Evolutionary conservation across 2,329 filamentous ascomycete genomes (phyloP).

Genomic region (Emergomyces pasteurianus): DNA sequence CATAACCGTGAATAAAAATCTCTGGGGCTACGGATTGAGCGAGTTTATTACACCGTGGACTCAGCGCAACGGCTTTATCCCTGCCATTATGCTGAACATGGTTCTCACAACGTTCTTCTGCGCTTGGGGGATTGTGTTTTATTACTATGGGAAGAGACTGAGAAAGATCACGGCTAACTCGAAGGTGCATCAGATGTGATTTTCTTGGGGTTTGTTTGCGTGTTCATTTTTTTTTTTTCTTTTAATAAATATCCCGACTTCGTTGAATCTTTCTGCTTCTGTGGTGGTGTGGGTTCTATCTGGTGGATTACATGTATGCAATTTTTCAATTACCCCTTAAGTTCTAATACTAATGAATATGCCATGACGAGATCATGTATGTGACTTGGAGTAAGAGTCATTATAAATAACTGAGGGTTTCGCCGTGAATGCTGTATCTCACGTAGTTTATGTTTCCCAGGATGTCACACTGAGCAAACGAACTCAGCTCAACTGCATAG

Average conservation of each 20-base stretch:
- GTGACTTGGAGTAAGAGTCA: background rate
- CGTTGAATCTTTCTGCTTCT: background rate
- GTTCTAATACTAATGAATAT: background rate
- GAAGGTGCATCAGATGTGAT: conserved; percentile 42
- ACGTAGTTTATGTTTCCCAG: too few species aligned
- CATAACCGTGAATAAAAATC: conserved; percentile 53
- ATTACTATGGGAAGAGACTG: conserved; percentile 47
- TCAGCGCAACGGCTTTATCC: conserved; percentile 38
- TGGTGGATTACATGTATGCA: background rate
- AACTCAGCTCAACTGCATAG: background rate
- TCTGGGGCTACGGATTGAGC: conserved; percentile 50
- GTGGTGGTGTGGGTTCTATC: background rate
- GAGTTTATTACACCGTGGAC: conserved; percentile 46
- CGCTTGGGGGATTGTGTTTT: conserved; percentile 44
- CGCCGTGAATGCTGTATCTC: too few species aligned
- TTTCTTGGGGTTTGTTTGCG: background rate
- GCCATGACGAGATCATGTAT: background rate
- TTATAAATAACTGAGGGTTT: background rate
- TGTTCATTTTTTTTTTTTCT: background rate
- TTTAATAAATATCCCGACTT: background rate
- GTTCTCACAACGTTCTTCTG: conserved; percentile 43
- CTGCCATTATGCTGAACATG: conserved; percentile 50
- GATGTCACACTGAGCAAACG: background rate
- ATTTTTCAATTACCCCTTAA: background rate
- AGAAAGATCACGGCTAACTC: conserved; percentile 44